Base-by-base conservation (phyloP, 148 eudicot species). In the Camellia granthamiana region DNA sequence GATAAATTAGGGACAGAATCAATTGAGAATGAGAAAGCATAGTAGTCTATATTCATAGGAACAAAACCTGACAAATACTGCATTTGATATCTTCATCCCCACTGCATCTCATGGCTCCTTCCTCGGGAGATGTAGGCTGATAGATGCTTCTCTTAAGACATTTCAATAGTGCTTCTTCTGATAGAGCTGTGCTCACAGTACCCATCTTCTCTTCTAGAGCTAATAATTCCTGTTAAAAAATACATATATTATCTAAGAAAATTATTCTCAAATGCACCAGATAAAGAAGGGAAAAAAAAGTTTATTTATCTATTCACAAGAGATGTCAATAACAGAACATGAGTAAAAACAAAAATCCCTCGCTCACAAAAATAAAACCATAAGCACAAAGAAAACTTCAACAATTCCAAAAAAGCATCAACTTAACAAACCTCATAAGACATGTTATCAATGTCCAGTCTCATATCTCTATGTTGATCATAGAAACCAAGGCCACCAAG, bases 201-300 rank as follows among this genome's bases (percentile, higher is more conserved):
- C 99, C 99, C 91, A 96, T 96, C 75, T 90, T 91, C 85, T 96
- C 99, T 85, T 91, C 99, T 65, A 96, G 88, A 77, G 92, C 99
- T 78, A 96, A 85, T 72, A 96, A 83, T 85, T 96, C 99, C 99
- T 96, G 90, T 51, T 58, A 63, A 12, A 72, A 69, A 30, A 30
- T 30, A 30, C 38, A 30, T 30, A 30, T 30, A 30, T 30, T 30
- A 30, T 30, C 38, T 30, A 30, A 30, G 38, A 30, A 30, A 30
- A 30, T 30, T 30, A 30, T 30, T 30, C 38, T 30, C 5, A 30
- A 77, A 47, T 19, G 4, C n/a, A 6, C 38, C 2, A 14, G 47
- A 38, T 19, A 51, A 65, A 13, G 30, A 38, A 30, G 38, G 38
- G 38, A 30, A 30, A 30, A 30, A 30, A 30, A 30, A 30, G 38